Evolutionary conservation across 306 rosid species (phyloP), one percentile per base, ranked within the genome.

Genomic region (Arachis hypogaea): DNA sequence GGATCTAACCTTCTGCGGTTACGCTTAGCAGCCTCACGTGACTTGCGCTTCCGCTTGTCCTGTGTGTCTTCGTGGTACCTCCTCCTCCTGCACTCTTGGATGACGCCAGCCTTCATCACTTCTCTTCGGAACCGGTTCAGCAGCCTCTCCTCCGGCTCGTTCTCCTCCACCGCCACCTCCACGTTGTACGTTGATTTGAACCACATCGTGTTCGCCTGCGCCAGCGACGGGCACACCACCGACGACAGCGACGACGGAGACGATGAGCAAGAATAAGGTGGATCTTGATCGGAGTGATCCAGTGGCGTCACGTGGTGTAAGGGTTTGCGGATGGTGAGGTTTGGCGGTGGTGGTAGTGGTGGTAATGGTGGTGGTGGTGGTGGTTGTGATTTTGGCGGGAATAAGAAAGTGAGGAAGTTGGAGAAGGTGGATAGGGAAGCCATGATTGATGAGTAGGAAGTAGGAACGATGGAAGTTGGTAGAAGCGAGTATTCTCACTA

Each of bases 101-200:
- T 83, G 30, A 92, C 84, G 14, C 92, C 89, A 9, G 96, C 92
- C 52, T 28, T 84, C 91, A 88, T 78, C 7, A 92, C 98, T 81
- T 92, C 96, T 49, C 96, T 69, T 5, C 92, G 78, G 75, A 90
- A 92, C 84, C 94, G 77, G 70, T 78, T 76, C 9, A 92, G 80
- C 10, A 92, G 87, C 80, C 84, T 73, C 85, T 92, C 98, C 74
- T 92, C 93, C 1, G 88, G 80, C 88, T 92, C 98, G 47, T 88
- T 82, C 45, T 86, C 90, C 5, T 71, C 89, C 7, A 88, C 92
- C 18, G 86, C 54, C 62, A 88, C 93, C 83, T 89, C 90, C 4
- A 92, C 90, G 80, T 86, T 92, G 85, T 88, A 90, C 0, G 83
- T 83, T 2, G 93, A 92, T 6, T 40, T 74, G 78, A 88, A 88